phyloP scores from a whole-genome alignment of 768 basidiomycete species.

The Phanerodontia chrysosporium region DNA sequence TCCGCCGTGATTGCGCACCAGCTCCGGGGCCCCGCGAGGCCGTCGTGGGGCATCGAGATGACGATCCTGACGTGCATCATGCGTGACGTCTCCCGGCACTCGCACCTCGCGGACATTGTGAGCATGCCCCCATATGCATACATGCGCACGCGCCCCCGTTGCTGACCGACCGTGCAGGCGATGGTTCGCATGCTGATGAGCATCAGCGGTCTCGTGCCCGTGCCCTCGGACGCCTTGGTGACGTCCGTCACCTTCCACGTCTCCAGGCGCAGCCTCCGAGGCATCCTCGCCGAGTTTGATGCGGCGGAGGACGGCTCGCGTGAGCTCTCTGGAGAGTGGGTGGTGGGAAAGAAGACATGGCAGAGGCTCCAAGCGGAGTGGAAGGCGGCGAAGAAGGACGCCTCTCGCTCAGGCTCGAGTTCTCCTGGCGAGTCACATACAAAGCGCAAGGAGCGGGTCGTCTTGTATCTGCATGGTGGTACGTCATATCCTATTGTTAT shows the following conservation, averaged over 20 bases:
- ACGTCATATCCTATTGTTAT: constrained; percentile 19
- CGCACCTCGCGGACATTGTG: constrained; percentile 80
- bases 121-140: constrained; percentile 21
- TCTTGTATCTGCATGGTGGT: constrained; percentile 96
- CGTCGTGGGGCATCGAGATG: constrained; percentile 94
- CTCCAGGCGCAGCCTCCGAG: constrained; percentile 63
- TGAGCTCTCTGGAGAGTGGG: constrained; percentile 93
- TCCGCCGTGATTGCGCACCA: constrained; percentile 74
- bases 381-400: constrained; percentile 36
- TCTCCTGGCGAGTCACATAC: constrained; percentile 17
- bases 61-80: constrained; percentile 83
- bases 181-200: constrained; percentile 64
- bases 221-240: constrained; percentile 89
- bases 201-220: constrained; percentile 75
- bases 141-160: no score
- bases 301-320: constrained; percentile 69
- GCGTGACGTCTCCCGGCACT: constrained; percentile 78
- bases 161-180: constrained; percentile 27
- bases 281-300: constrained; percentile 77
- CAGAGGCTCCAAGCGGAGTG: constrained; percentile 79
- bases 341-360: constrained; percentile 93
- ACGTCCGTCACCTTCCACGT: constrained; percentile 93
- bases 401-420: background rate
- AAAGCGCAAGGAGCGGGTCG: constrained; percentile 67
- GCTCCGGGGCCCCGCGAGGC: constrained; percentile 82